These are phyloP conservation scores for Aspergillus tamarii DNA, from an alignment of 2,329 filamentous ascomycete species.

Conservation along the genomic window DNA sequence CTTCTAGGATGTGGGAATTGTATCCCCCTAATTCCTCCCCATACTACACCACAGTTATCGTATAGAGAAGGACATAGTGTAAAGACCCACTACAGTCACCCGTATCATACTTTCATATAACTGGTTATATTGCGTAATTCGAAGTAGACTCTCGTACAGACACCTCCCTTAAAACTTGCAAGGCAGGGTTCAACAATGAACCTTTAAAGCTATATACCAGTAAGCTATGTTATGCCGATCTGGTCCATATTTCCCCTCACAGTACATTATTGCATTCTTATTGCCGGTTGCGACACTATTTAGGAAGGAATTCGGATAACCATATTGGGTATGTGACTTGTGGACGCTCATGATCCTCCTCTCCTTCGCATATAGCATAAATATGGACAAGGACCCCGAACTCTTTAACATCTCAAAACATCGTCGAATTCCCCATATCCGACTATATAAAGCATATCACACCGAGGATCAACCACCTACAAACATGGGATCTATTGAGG, in stretches of 20 bases:
- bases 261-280: background rate
- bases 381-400: background rate
- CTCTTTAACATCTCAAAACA: background rate
- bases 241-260: background rate
- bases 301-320: background rate
- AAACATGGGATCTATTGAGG: background rate
- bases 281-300: background rate
- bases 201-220: background rate
- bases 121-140: background rate
- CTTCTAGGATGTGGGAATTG: background rate
- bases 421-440: background rate
- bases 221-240: background rate
- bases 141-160: background rate
- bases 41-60: background rate
- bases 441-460: background rate
- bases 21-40: background rate
- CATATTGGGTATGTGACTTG: background rate
- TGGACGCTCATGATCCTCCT: background rate
- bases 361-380: background rate
- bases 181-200: background rate
- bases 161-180: background rate
- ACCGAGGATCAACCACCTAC: background rate
- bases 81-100: background rate
- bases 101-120: background rate
- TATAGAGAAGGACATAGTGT: background rate